A percentile compares a stretch with the other conserved stretches of the same genome.
Conservation (phyloP, 495 filamentous ascomycete genomes). For the Copromyces sp. region DNA sequence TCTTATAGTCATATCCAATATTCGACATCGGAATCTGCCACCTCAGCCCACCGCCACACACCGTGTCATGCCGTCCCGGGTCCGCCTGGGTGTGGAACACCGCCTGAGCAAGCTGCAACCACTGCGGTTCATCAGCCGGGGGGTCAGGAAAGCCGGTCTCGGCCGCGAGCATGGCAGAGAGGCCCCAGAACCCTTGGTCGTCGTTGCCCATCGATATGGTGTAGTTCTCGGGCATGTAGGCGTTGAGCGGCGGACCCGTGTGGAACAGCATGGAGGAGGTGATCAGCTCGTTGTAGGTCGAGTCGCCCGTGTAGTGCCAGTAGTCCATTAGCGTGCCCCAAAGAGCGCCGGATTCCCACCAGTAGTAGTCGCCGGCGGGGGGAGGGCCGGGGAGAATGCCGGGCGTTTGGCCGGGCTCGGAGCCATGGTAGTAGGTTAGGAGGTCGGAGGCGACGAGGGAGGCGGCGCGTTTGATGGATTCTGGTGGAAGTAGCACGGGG, state of each 20-base stretch:
- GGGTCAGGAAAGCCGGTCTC: slow-evolving; percentile 56
- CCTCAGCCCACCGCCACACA: slow-evolving; percentile 58
- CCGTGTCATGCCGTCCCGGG: slow-evolving; percentile 43
- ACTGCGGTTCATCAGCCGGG: slow-evolving; percentile 44
- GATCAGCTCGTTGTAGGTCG: slow-evolving; percentile 47
- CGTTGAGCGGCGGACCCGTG: slow-evolving; percentile 44
- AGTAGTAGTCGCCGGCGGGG: slow-evolving; percentile 38
- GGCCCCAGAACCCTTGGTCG: slow-evolving; percentile 69
- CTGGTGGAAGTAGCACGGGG: slow-evolving; percentile 19
- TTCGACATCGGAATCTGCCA: slow-evolving; percentile 71
- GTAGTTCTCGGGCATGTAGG: slow-evolving; percentile 57
- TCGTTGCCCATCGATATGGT: slow-evolving; percentile 62
- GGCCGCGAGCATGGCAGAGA: slow-evolving; percentile 59
- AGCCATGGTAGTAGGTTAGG: slow-evolving; percentile 53
- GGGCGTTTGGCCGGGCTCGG: slow-evolving; percentile 47
- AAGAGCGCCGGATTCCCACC: slow-evolving; percentile 37
- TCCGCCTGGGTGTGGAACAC: slow-evolving; percentile 58
- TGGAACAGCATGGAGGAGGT: slow-evolving; percentile 50
- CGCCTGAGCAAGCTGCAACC: slow-evolving; percentile 59
- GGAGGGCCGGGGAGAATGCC: slow-evolving; percentile 51
- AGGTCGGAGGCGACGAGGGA: slow-evolving; percentile 49
- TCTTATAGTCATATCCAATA: slow-evolving; percentile 70
- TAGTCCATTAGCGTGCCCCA: slow-evolving; percentile 53
- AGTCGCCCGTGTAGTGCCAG: slow-evolving; percentile 56
- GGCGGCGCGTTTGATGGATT: slow-evolving; percentile 51